phyloP scores from a whole-genome alignment of 2,329 filamentous ascomycete genomes.

The Furcasterigmium furcatum region DNA sequence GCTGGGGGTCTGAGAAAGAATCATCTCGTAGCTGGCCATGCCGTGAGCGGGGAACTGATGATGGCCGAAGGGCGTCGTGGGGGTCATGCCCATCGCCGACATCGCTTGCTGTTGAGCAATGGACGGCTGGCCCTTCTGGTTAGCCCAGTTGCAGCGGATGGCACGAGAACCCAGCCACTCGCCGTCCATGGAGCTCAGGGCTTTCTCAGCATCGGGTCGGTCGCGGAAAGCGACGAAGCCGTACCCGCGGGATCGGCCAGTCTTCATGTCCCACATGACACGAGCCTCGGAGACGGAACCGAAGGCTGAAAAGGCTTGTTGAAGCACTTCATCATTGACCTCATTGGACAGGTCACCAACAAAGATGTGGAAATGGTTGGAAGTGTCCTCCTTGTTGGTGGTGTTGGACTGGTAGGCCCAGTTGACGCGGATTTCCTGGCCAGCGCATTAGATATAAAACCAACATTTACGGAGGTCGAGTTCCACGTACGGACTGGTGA shows the following conservation, averaged over 20 bases:
- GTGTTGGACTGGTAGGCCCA: constrained; percentile 99
- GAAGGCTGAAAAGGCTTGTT: constrained; percentile 94
- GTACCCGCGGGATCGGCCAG: constrained; percentile 92
- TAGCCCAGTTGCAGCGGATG: constrained; percentile 99
- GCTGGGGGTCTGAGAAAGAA: constrained; percentile 87
- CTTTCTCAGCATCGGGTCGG: constrained; percentile 89
- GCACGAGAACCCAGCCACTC: constrained; percentile 98
- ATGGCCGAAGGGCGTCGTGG: constrained; percentile 92
- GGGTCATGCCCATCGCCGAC: constrained; percentile 97
- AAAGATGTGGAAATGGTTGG: constrained; percentile 98
- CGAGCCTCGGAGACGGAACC: constrained; percentile 94
- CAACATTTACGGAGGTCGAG: constrained; percentile 14
- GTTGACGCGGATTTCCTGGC: constrained; percentile 95
- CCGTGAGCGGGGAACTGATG: constrained; percentile 98
- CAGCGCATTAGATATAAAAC: constrained; percentile 9
- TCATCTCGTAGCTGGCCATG: constrained; percentile 96
- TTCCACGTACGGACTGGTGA: constrained; percentile 77
- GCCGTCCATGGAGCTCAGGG: constrained; percentile 95
- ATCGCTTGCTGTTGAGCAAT: constrained; percentile 97
- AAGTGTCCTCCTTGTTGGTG: constrained; percentile 92
- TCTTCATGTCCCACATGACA: constrained; percentile 99
- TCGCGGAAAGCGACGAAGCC: constrained; percentile 98
- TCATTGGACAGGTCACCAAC: constrained; percentile 97
- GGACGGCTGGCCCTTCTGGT: constrained; percentile 99
- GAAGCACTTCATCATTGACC: constrained; percentile 93